A percentile compares a stretch with the other conserved stretches of the same genome.
phyloP scores from a whole-genome alignment of 441 rosid genomes.

The Populus hybrid region DNA sequence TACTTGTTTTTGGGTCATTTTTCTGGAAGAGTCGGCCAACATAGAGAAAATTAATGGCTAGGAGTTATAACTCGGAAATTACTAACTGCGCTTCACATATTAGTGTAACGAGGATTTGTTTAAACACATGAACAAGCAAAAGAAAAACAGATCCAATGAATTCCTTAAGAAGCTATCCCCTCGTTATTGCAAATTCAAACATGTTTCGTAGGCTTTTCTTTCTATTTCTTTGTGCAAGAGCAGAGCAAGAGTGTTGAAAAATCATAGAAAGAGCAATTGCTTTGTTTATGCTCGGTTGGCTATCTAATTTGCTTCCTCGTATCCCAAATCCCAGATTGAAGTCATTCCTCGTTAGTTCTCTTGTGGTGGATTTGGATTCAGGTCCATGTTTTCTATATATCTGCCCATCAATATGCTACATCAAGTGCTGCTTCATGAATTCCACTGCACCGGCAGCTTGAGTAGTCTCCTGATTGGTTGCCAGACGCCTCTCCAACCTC shows the following conservation, averaged over 20 bases:
- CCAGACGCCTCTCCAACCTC: conserved; percentile 23
- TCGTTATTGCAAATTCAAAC: too few relatives aligned
- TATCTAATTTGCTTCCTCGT: background rate
- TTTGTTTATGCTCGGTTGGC: background rate
- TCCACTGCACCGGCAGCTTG: conserved; percentile 17
- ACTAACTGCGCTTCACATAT: background rate
- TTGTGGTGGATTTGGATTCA: conserved; percentile 5
- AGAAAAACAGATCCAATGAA: too few relatives aligned
- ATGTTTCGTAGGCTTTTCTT: too few relatives aligned
- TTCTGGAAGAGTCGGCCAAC: background rate
- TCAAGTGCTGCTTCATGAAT: conserved; percentile 17
- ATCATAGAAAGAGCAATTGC: background rate
- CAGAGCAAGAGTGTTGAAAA: too few relatives aligned
- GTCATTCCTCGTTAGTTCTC: conserved; percentile 12
- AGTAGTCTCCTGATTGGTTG: conserved; percentile 12
- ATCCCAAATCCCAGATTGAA: conserved; percentile 42
- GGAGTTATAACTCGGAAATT: background rate
- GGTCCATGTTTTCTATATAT: background rate
- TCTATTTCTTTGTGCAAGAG: too few relatives aligned
- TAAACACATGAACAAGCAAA: background rate
- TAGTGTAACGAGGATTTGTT: background rate
- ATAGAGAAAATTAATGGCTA: background rate
- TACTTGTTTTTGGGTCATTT: background rate
- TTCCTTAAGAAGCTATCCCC: too few relatives aligned
- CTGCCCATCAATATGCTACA: background rate